A percentile compares a stretch with the other conserved stretches of the same genome.
Conservation (phyloP, 129 eudicot genomes). For the Tanacetum coccineum region DNA sequence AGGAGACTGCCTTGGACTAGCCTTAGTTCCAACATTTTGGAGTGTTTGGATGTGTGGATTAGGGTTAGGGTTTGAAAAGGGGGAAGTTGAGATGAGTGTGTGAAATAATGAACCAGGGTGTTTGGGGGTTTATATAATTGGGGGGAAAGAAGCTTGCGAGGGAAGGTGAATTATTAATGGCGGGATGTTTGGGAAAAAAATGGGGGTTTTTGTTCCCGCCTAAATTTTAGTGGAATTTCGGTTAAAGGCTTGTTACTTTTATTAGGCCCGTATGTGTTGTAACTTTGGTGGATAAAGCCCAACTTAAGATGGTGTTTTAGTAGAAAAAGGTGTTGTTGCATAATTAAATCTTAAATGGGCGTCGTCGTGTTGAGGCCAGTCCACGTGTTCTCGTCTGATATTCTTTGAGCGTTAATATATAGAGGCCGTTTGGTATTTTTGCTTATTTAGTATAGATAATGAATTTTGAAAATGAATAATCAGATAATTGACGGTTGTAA, state of each 20-base stretch:
- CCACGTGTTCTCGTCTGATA: too few species aligned
- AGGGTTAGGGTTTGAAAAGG: not conserved
- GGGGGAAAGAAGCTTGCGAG: constrained; percentile 23
- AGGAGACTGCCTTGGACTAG: constrained; percentile 74
- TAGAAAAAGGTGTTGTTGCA: too few species aligned
- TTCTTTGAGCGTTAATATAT: too few species aligned
- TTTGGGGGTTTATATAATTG: constrained; percentile 25
- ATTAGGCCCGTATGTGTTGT: not conserved
- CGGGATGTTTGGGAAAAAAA: constrained; percentile 29
- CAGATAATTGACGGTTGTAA: too few species aligned
- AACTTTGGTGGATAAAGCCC: too few species aligned
- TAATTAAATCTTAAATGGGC: too few species aligned
- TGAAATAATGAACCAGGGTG: not conserved
- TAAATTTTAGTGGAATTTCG: constrained; percentile 11
- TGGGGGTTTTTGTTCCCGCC: constrained; percentile 28
- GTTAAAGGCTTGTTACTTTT: not conserved
- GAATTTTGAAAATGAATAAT: too few species aligned
- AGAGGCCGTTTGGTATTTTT: too few species aligned
- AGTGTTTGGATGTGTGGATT: not conserved
- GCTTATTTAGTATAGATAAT: too few species aligned
- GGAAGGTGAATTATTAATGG: constrained; percentile 33
- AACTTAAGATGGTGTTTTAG: too few species aligned
- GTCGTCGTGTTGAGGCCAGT: too few species aligned
- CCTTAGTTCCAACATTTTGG: constrained; percentile 63
- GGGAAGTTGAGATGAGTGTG: not conserved